Evolutionary conservation across 352 stramenopile species (phyloP), one percentile per base, ranked within the genome.

Genomic region (Phytopythium delawarense): DNA sequence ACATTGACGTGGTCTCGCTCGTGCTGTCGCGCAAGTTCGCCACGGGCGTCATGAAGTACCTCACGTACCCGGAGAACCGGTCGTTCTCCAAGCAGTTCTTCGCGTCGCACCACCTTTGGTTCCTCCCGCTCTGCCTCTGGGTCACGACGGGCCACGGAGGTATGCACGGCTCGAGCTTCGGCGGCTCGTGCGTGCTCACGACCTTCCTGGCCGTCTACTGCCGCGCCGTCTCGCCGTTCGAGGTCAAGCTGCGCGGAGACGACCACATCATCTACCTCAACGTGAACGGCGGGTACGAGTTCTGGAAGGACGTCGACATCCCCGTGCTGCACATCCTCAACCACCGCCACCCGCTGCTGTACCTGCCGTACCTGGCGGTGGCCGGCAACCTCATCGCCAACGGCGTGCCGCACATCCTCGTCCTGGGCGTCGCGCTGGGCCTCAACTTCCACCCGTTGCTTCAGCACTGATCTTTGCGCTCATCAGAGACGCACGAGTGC

Each of bases 41-140:
- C 21, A 79, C 96, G 25, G 94, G 94, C 16, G 92, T 91, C 5
- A 81, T 91, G 66, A 96, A 93, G 50, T 98, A 98, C 77, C 75
- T 98, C 23, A 88, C 83, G 52, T 89, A 91, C 62, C 78, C 78
- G 3, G 81, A 91, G 70, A 91, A 91, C 57, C 79, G 80, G 23
- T 86, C 81, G 32, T 88, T 91, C 63, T 89, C 81, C 63, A 92
- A 92, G 64, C 84, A 69, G 11, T 87, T 94, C 59, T 92, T 91
- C 52, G 81, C 81, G 16, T 87, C 79, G n/a, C 85, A 94, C 59
- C 85, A 94, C 59, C 53, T 92, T 30, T 94, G 83, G 81, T 94
- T 94, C 61, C 65, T 94, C 21, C 83, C 85, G 1, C 53, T 94
- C n/a, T 92, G 85, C 54, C 65, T 94, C 30, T 89, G 75, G 65